phyloP scores from a whole-genome alignment of 345 rosid species.

The Toxicodendron radicans region DNA sequence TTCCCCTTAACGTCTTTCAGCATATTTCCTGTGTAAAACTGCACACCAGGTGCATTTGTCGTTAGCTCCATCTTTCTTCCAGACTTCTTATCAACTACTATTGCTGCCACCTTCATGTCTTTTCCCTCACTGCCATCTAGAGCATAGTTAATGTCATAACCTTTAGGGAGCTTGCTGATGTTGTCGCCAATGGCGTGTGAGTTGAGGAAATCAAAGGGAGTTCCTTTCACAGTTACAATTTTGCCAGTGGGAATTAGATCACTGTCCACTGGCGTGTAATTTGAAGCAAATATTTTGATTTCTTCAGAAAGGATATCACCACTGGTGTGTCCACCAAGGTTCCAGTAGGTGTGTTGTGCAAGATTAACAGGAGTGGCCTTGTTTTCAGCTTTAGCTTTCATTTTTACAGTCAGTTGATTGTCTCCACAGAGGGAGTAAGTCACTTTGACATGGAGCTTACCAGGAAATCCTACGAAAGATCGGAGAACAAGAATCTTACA shows the following conservation, averaged over 20 bases:
- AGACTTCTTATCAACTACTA: slow-evolving; percentile 56
- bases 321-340: slow-evolving; percentile 75
- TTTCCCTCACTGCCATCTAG: slow-evolving; percentile 37
- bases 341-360: slow-evolving; percentile 87
- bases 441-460: slow-evolving; percentile 49
- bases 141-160: slow-evolving; percentile 79
- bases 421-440: slow-evolving; percentile 41
- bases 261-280: slow-evolving; percentile 56
- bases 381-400: slow-evolving; percentile 71
- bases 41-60: slow-evolving; percentile 73
- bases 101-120: slow-evolving; percentile 50
- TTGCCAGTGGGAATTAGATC: slow-evolving; percentile 76
- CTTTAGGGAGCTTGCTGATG: slow-evolving; percentile 49
- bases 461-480: slow-evolving; percentile 71
- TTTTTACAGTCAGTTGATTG: slow-evolving; percentile 45
- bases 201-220: slow-evolving; percentile 76
- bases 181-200: slow-evolving; percentile 47
- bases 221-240: slow-evolving; percentile 57
- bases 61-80: slow-evolving; percentile 72
- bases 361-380: slow-evolving; percentile 82
- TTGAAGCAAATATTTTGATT: slow-evolving; percentile 63
- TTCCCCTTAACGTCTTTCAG: slow-evolving; percentile 62
- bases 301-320: slow-evolving; percentile 70
- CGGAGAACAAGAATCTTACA: background rate
- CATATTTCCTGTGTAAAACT: slow-evolving; percentile 66